Percentiles rank a stretch among this genome's conserved stretches.
Evolutionary conservation across 768 basidiomycete species (phyloP).

Genomic region (Tulasnella sp.): DNA sequence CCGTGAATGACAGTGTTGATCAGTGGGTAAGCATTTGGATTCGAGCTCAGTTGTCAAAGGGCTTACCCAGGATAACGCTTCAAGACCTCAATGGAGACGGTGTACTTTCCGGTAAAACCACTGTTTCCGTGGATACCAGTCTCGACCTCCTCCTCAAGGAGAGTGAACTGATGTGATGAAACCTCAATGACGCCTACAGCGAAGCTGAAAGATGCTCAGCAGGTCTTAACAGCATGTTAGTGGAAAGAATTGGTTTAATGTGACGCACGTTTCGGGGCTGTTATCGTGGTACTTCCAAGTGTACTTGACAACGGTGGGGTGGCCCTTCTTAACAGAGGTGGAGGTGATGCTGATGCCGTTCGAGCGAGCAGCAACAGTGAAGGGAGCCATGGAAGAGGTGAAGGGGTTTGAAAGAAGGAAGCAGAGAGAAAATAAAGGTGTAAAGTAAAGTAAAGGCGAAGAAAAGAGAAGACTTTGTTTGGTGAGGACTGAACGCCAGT

Average conservation of each 20-base stretch:
- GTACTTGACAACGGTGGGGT: background rate
- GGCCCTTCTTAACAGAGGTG: background rate
- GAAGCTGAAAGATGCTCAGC: background rate
- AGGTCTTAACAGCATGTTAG: background rate
- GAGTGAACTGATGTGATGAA: background rate
- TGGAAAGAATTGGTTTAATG: accelerated
- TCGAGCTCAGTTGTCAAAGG: background rate
- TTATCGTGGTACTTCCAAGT: background rate
- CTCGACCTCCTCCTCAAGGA: background rate
- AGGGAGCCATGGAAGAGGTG: background rate
- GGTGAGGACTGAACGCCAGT: background rate
- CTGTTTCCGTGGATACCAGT: background rate
- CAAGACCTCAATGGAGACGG: background rate
- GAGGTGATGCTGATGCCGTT: background rate
- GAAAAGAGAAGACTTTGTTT: background rate
- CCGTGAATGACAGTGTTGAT: background rate
- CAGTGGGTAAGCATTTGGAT: background rate
- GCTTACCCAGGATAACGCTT: background rate
- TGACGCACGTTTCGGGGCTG: background rate
- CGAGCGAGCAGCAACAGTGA: no score
- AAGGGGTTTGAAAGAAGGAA: background rate
- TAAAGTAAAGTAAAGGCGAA: background rate
- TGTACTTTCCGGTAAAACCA: background rate
- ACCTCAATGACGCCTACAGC: background rate
- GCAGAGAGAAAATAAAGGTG: background rate